These are phyloP conservation scores for Apiospora pterosperma DNA, from an alignment of 2,329 filamentous ascomycete species.

Conservation along the genomic window DNA sequence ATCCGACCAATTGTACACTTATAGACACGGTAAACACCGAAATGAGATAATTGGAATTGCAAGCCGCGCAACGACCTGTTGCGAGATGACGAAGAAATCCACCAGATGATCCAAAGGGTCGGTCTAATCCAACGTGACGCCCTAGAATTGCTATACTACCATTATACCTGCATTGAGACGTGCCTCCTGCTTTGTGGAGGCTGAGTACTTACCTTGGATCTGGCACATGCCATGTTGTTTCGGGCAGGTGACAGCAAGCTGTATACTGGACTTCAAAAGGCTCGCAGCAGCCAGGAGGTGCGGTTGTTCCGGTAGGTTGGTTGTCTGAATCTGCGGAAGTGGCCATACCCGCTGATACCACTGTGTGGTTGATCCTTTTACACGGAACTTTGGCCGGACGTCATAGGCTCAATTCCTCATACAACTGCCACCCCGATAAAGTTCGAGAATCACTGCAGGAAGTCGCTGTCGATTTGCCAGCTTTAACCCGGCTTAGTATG, in stretches of 20 bases:
- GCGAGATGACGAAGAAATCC: neutral
- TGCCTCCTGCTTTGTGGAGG: neutral
- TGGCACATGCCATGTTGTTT: neutral
- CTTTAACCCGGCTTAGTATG: neutral
- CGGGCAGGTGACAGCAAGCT: neutral
- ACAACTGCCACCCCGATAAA: neutral
- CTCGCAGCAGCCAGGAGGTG: neutral
- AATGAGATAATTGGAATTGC: constrained; percentile 4
- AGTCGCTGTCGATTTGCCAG: neutral
- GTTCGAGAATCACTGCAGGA: neutral
- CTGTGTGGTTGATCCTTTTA: no score
- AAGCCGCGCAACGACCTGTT: neutral
- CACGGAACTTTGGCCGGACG: neutral
- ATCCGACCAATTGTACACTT: constrained; percentile 10
- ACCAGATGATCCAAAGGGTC: neutral
- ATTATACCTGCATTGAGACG: neutral
- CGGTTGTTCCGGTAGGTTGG: neutral
- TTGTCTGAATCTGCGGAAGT: neutral
- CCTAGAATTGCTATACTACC: neutral
- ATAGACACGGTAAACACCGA: constrained; percentile 13
- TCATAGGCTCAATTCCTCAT: neutral
- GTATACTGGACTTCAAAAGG: no score
- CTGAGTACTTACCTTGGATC: no score
- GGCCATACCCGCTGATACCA: no score
- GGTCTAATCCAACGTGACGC: neutral